Conservation (phyloP, 192 early-diverging fungal genomes). For the Umbelopsis sp. region DNA sequence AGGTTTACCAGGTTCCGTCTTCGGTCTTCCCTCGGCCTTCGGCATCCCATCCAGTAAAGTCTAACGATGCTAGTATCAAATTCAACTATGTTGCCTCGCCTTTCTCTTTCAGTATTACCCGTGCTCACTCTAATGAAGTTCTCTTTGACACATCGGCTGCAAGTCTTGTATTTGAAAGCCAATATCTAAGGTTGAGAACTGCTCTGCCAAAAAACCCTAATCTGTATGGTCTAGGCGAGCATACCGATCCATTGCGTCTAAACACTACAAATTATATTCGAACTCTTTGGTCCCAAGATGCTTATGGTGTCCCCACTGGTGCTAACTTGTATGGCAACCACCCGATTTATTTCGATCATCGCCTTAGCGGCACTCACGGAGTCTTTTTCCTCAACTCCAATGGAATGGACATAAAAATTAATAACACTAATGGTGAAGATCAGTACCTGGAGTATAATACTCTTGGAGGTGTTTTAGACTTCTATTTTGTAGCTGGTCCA, state of each 20-base stretch:
- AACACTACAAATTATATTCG: constrained; percentile 18
- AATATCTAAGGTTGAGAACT: constrained; percentile 61
- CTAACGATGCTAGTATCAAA: constrained; percentile 6
- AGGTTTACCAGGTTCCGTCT: constrained; percentile 17
- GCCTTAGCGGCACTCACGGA: constrained; percentile 41
- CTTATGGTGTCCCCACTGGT: constrained; percentile 4
- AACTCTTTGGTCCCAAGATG: constrained; percentile 14
- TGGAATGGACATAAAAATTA: constrained; percentile 66
- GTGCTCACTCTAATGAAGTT: constrained; percentile 2
- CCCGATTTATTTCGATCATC: constrained; percentile 19
- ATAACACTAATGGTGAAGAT: constrained; percentile 20
- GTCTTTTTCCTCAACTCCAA: constrained; percentile 62
- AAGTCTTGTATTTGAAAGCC: constrained; percentile 56
- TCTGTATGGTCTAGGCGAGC: constrained; percentile 67
- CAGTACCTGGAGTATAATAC: constrained; percentile 22
- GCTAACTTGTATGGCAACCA: constrained; percentile 21
- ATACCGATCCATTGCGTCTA: constrained; percentile 12
- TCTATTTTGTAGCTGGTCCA: constrained; percentile 54
- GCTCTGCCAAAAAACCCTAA: constrained; percentile 51
- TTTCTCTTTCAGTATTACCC: constrained; percentile 19
- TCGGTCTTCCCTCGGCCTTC: constrained; percentile 17
- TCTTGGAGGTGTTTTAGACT: constrained; percentile 63
- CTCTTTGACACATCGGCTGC: constrained; percentile 20
- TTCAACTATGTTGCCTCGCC: constrained; percentile 28
- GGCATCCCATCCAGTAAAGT: neutral